Evolutionary conservation across 1,139 yeast genomes (phyloP).

Genomic region (Protomyces inouyei): DNA sequence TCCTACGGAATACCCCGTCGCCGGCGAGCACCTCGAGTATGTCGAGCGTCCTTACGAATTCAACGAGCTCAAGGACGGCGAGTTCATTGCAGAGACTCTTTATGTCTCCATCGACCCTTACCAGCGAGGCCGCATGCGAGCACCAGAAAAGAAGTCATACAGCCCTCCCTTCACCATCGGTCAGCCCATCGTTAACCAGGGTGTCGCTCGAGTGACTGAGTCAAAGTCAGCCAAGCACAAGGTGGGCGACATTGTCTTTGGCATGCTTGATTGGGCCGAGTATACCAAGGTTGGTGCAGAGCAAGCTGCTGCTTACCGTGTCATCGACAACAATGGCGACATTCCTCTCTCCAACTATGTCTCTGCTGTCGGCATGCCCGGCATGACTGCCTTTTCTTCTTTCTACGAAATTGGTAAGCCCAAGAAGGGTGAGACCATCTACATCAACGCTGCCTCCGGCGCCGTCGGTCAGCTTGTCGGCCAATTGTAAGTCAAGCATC

Average conservation of each 20-base stretch:
- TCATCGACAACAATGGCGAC: constrained; percentile 14
- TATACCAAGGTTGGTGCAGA: constrained; percentile 22
- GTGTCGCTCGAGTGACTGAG: constrained; percentile 30
- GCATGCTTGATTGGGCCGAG: constrained; percentile 25
- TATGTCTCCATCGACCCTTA: constrained; percentile 33
- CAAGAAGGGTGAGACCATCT: constrained; percentile 39
- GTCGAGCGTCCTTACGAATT: constrained; percentile 30
- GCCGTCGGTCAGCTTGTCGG: constrained; percentile 63
- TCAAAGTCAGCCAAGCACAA: constrained; percentile 22
- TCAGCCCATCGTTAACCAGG: constrained; percentile 28
- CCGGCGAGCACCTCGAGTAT: constrained; percentile 24
- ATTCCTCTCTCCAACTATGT: constrained; percentile 35
- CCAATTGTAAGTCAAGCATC: constrained; percentile 41
- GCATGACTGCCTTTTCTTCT: constrained; percentile 57
- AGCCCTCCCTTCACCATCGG: constrained; percentile 28
- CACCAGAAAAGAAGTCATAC: constrained; percentile 28
- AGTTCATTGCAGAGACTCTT: constrained; percentile 29
- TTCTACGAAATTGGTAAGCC: constrained; percentile 40
- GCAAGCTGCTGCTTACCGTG: background rate
- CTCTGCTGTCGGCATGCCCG: constrained; percentile 54
- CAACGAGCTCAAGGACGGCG: constrained; percentile 32
- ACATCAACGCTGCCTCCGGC: constrained; percentile 66
- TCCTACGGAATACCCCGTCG: constrained; percentile 19
- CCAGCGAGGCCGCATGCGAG: constrained; percentile 32
- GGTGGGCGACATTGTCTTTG: constrained; percentile 28